Conservation (phyloP, 805 yeast genomes). For the Candida multigemmis region DNA sequence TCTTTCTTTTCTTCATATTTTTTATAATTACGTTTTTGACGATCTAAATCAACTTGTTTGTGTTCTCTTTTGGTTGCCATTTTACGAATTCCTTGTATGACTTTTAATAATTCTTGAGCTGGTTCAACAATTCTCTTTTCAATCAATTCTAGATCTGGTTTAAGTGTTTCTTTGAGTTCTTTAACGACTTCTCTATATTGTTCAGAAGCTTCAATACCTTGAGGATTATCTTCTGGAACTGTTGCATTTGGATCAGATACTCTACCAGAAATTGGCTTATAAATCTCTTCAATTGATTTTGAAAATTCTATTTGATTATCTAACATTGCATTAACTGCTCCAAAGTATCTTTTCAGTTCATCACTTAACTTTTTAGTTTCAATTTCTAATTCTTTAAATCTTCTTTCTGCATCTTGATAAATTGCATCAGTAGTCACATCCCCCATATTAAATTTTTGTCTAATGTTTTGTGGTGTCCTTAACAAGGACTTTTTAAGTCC, state of each 20-base stretch:
- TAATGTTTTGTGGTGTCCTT: slow-evolving; percentile 86
- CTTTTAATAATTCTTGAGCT: slow-evolving; percentile 79
- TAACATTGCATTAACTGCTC: slow-evolving; percentile 89
- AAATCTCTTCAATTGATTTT: slow-evolving; percentile 91
- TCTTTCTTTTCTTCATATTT: slow-evolving; percentile 80
- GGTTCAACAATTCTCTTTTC: slow-evolving; percentile 86
- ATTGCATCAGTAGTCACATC: slow-evolving; percentile 63
- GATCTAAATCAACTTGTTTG: slow-evolving; percentile 88
- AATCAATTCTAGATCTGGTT: slow-evolving; percentile 89
- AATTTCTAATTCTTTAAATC: slow-evolving; percentile 84
- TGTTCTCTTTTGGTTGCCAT: slow-evolving; percentile 95
- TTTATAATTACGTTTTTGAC: slow-evolving; percentile 60
- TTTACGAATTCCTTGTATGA: slow-evolving; percentile 77
- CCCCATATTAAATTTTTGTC: slow-evolving; percentile 87
- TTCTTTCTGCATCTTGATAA: slow-evolving; percentile 89
- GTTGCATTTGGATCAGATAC: slow-evolving; percentile 82
- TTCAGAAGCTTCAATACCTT: slow-evolving; percentile 91
- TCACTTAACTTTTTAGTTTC: slow-evolving; percentile 86
- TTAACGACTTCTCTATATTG: slow-evolving; percentile 83
- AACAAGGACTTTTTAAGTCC: slow-evolving; percentile 75
- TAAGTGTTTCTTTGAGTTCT: slow-evolving; percentile 75
- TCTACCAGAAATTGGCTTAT: slow-evolving; percentile 92
- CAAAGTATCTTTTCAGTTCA: slow-evolving; percentile 83
- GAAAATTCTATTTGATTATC: slow-evolving; percentile 91
- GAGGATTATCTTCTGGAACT: slow-evolving; percentile 89